A percentile compares a stretch with the other conserved stretches of the same genome.
Conservation (phyloP, 1,284 basidiomycete species). For the Leucoagaricus sp. region DNA sequence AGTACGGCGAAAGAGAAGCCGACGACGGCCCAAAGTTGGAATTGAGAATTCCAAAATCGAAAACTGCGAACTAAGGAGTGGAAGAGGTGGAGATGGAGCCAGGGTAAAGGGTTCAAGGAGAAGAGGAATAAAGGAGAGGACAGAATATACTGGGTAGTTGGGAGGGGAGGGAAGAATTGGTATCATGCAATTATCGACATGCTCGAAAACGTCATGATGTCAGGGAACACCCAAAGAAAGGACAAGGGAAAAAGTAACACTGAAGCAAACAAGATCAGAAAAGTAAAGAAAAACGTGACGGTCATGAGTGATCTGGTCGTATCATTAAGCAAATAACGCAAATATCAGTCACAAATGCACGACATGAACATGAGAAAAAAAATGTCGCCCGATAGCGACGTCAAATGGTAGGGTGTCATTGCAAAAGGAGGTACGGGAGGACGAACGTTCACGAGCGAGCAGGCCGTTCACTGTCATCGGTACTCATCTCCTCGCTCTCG, state of each 20-base stretch:
- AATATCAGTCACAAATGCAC: neutral
- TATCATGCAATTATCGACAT: slow-evolving; percentile 12
- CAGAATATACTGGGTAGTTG: slow-evolving; percentile 10
- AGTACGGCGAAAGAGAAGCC: neutral
- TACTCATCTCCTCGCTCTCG: slow-evolving; percentile 60
- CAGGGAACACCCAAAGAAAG: neutral
- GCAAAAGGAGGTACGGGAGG: no score
- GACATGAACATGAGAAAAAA: slow-evolving; percentile 14
- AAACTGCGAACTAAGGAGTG: neutral
- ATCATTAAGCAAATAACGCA: slow-evolving; percentile 9
- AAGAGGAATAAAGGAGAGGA: neutral
- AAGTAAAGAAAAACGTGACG: slow-evolving; percentile 11
- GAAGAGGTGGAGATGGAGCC: neutral
- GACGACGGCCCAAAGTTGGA: neutral
- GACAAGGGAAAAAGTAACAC: slow-evolving; percentile 5
- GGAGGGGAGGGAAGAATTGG: slow-evolving; percentile 8
- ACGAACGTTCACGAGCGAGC: slow-evolving; percentile 32
- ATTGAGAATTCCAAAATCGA: neutral
- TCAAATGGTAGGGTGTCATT: no score
- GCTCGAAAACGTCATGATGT: neutral
- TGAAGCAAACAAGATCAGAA: slow-evolving; percentile 4
- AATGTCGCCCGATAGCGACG: neutral
- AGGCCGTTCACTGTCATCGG: slow-evolving; percentile 41
- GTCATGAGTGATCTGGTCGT: slow-evolving; percentile 17
- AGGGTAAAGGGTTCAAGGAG: neutral